A percentile compares a stretch with the other conserved stretches of the same genome.
These are phyloP conservation scores for Barbatosphaeria neglecta DNA, from an alignment of 495 filamentous ascomycete genomes.

Conservation along the genomic window DNA sequence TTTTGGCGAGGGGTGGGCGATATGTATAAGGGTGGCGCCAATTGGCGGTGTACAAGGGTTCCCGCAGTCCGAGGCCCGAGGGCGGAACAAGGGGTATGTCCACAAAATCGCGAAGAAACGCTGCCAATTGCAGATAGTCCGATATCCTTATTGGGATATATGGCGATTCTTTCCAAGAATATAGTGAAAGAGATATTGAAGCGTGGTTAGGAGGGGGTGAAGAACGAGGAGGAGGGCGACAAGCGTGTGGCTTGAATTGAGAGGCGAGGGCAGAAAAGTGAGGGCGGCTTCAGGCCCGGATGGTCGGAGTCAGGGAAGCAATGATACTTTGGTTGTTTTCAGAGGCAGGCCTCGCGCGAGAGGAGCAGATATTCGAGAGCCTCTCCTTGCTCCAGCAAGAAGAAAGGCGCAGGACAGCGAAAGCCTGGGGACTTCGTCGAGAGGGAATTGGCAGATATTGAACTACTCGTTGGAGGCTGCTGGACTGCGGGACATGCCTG, in stretches of 20 bases:
- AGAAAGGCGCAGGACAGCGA: conserved; percentile 26
- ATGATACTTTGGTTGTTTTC: conserved; percentile 13
- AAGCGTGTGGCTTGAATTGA: too few relatives aligned
- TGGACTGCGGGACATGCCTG: conserved; percentile 52
- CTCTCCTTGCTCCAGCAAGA: conserved; percentile 1
- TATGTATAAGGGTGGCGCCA: conserved; percentile 11
- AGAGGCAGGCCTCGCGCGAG: conserved; percentile 17
- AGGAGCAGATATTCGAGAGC: conserved; percentile 4
- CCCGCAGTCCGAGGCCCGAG: too few relatives aligned
- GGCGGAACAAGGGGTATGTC: too few relatives aligned
- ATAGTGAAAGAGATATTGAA: too few relatives aligned
- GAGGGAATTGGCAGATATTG: conserved; percentile 47
- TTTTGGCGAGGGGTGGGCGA: conserved; percentile 1
- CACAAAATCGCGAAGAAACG: too few relatives aligned
- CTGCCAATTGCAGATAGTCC: too few relatives aligned
- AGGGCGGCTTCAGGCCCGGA: neutral
- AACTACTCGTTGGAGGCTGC: conserved; percentile 70
- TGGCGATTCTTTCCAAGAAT: too few relatives aligned
- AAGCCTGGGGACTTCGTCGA: conserved; percentile 64
- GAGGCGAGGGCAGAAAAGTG: neutral
- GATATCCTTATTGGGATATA: too few relatives aligned
- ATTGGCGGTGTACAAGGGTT: conserved; percentile 35
- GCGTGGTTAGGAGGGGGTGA: neutral
- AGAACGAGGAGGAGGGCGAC: too few relatives aligned
- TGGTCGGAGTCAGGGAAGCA: neutral